phyloP scores from a whole-genome alignment of 2,329 filamentous ascomycete species.

The Cladorrhinum sp. region DNA sequence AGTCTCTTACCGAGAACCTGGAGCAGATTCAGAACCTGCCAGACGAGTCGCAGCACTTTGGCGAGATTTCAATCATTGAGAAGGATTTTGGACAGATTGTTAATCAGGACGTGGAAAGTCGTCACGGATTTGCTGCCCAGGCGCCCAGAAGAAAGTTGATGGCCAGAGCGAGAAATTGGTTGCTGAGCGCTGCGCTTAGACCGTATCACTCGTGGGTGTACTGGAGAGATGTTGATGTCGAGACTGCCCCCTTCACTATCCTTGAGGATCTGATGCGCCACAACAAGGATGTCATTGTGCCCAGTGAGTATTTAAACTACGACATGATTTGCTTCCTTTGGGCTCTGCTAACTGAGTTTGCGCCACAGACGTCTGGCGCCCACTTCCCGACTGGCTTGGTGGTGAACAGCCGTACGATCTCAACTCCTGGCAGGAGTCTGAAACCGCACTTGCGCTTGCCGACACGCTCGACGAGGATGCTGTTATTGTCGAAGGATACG shows the following conservation, averaged over 20 bases:
- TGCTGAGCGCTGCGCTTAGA: conserved; percentile 85
- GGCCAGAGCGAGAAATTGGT: conserved; percentile 97
- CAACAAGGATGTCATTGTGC: conserved; percentile 97
- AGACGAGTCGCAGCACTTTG: conserved; percentile 79
- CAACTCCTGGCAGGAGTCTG: conserved; percentile 99
- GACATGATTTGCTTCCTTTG: background rate
- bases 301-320: conserved; percentile 69
- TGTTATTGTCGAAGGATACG: conserved; percentile 97
- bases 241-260: conserved; percentile 95
- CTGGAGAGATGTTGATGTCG: conserved; percentile 97
- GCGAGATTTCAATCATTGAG: conserved; percentile 95
- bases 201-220: conserved; percentile 99
- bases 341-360: conserved; percentile 4
- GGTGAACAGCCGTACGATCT: conserved; percentile 97
- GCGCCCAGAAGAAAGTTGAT: conserved; percentile 92
- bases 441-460: conserved; percentile 88
- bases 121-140: conserved; percentile 95
- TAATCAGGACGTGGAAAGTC: conserved; percentile 94
- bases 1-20: conserved; percentile 70
- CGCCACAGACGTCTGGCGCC: conserved; percentile 83
- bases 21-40: conserved; percentile 75
- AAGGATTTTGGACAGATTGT: conserved; percentile 99
- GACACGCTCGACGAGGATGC: conserved; percentile 96
- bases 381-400: conserved; percentile 97
- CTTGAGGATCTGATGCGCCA: conserved; percentile 97